A percentile compares a stretch with the other conserved stretches of the same genome.
phyloP scores from a whole-genome alignment of 2,329 filamentous ascomycete species.

The Pseudocercospora macadamiae region DNA sequence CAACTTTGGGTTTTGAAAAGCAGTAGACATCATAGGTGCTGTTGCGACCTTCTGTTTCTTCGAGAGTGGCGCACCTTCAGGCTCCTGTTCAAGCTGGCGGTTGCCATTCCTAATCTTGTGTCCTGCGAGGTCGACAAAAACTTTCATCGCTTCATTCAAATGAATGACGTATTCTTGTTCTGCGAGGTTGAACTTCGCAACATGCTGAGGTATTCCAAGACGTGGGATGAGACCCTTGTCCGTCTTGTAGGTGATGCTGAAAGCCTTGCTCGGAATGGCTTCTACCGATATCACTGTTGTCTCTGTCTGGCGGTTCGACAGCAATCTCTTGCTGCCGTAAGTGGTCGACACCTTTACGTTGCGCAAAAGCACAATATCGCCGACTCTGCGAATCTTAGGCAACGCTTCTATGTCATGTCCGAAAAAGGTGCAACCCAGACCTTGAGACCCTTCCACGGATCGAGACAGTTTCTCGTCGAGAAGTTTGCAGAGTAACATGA shows the following conservation, averaged over 20 bases:
- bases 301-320: constrained; percentile 32
- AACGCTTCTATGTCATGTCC: constrained; percentile 41
- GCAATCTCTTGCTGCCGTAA: constrained; percentile 22
- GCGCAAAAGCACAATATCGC: constrained; percentile 68
- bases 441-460: constrained; percentile 22
- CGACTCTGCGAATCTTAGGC: constrained; percentile 49
- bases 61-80: constrained; percentile 7
- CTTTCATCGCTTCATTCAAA: constrained; percentile 29
- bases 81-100: not conserved
- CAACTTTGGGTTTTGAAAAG: constrained; percentile 54
- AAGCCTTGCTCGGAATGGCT: constrained; percentile 34
- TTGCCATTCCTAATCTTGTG: not conserved
- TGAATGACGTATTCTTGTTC: constrained; percentile 41
- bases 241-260: constrained; percentile 31
- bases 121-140: not conserved
- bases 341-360: constrained; percentile 35
- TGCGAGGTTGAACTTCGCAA: constrained; percentile 23
- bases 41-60: constrained; percentile 22
- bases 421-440: constrained; percentile 63
- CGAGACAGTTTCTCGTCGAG: constrained; percentile 38
- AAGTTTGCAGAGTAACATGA: constrained; percentile 42
- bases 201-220: constrained; percentile 21
- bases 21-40: not conserved
- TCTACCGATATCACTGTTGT: constrained; percentile 31
- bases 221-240: constrained; percentile 21